Evolutionary conservation across 352 stramenopile species (phyloP).

Genomic region (Globisporangium ultimum): DNA sequence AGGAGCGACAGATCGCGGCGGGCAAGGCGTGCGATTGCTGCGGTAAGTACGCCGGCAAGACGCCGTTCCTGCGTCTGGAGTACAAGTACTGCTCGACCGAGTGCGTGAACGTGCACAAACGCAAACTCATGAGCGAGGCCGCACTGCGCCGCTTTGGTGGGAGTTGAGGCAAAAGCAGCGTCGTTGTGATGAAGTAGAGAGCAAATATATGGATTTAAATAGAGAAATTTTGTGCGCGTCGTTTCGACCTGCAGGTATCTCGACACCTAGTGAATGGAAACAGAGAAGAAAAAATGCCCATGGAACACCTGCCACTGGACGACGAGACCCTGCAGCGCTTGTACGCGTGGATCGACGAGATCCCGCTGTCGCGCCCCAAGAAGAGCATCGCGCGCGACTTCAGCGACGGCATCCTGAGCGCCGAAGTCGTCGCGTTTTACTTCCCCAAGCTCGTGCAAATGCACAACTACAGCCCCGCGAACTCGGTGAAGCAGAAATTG

Average conservation of each 20-base stretch:
- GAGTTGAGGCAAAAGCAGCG: slow-evolving; percentile 13
- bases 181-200: neutral
- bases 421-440: slow-evolving; percentile 93
- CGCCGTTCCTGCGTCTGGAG: slow-evolving; percentile 89
- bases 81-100: slow-evolving; percentile 94
- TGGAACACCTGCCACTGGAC: slow-evolving; percentile 48
- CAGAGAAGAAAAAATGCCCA: neutral
- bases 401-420: slow-evolving; percentile 89
- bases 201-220: neutral
- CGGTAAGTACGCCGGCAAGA: slow-evolving; percentile 78
- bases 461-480: slow-evolving; percentile 95
- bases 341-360: slow-evolving; percentile 96
- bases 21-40: slow-evolving; percentile 76
- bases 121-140: slow-evolving; percentile 91
- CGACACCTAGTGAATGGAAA: neutral
- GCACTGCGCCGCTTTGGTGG: slow-evolving; percentile 76
- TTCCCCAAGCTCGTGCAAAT: slow-evolving; percentile 95
- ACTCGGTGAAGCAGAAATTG: slow-evolving; percentile 92
- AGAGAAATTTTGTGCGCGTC: slow-evolving; percentile 13
- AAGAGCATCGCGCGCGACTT: slow-evolving; percentile 95
- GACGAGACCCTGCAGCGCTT: slow-evolving; percentile 91
- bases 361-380: slow-evolving; percentile 93
- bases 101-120: slow-evolving; percentile 91
- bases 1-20: slow-evolving; percentile 68
- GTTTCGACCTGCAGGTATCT: slow-evolving; percentile 21